Evolutionary conservation across 2,329 filamentous ascomycete genomes (phyloP).

Genomic region (Aotearoamyces nothofagi): DNA sequence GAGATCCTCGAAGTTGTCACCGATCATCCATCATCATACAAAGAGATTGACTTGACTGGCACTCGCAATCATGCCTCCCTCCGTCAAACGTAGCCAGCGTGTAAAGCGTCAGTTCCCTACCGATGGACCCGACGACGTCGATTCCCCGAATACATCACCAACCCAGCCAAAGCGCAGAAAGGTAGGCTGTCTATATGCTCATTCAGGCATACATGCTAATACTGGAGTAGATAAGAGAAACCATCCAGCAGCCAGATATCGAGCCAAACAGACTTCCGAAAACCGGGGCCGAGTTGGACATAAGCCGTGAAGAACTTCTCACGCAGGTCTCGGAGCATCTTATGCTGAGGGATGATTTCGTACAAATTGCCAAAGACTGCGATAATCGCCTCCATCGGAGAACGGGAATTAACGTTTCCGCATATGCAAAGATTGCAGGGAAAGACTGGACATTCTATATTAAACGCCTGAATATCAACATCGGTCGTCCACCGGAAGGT

Average conservation of each 20-base stretch:
- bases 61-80: slow-evolving; percentile 28
- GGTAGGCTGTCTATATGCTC: slow-evolving; percentile 22
- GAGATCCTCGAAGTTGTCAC: too few relatives aligned
- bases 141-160: slow-evolving; percentile 32
- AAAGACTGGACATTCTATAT: slow-evolving; percentile 78
- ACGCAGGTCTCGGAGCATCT: slow-evolving; percentile 13
- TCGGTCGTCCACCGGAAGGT: slow-evolving; percentile 52
- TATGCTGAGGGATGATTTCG: slow-evolving; percentile 21
- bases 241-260: slow-evolving; percentile 6
- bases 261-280: slow-evolving; percentile 18
- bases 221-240: slow-evolving; percentile 16
- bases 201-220: slow-evolving; percentile 4
- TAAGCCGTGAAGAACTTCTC: slow-evolving; percentile 33
- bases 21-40: too few relatives aligned
- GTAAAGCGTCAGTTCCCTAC: slow-evolving; percentile 19
- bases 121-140: slow-evolving; percentile 8
- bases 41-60: too few relatives aligned
- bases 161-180: slow-evolving; percentile 49
- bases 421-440: slow-evolving; percentile 71
- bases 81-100: slow-evolving; percentile 23
- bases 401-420: slow-evolving; percentile 43
- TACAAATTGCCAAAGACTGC: slow-evolving; percentile 46
- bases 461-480: slow-evolving; percentile 58
- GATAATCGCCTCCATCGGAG: slow-evolving; percentile 48
- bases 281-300: slow-evolving; percentile 27